These are phyloP conservation scores for Pseudoscleropodium purum DNA, from an alignment of 225 moss, liverwort and hornwort species.

Conservation along the genomic window DNA sequence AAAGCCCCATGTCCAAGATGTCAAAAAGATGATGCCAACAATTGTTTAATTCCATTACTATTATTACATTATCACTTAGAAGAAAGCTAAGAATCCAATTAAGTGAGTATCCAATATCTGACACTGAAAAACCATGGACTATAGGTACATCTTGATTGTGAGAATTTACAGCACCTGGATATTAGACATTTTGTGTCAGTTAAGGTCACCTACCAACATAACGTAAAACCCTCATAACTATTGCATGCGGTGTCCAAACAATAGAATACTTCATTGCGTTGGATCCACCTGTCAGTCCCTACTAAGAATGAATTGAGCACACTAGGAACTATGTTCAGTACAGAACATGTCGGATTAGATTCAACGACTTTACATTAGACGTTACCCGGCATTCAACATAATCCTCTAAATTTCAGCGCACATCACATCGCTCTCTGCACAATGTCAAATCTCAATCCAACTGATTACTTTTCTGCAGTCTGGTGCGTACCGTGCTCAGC, in stretches of 20 bases:
- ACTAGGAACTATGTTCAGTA: background rate
- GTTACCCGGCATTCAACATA: background rate
- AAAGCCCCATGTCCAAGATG: background rate
- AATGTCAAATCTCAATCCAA: background rate
- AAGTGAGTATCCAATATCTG: background rate
- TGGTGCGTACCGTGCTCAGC: slow-evolving; percentile 41
- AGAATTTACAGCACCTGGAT: background rate
- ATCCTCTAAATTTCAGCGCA: background rate
- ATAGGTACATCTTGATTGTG: background rate
- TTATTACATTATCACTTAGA: background rate
- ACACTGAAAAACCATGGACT: background rate
- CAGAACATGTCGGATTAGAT: background rate
- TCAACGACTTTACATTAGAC: background rate
- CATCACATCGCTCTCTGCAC: background rate
- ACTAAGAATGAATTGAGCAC: background rate
- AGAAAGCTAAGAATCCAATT: background rate
- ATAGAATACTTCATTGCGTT: background rate
- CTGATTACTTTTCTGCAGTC: background rate
- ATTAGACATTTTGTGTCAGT: background rate
- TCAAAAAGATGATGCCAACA: background rate
- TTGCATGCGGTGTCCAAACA: background rate
- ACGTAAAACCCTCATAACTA: background rate
- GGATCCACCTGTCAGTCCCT: background rate
- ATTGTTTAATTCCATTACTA: background rate
- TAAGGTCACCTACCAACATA: background rate